These are phyloP conservation scores for Zopfia rhizophila DNA, from an alignment of 2,329 filamentous ascomycete genomes.

Conservation along the genomic window DNA sequence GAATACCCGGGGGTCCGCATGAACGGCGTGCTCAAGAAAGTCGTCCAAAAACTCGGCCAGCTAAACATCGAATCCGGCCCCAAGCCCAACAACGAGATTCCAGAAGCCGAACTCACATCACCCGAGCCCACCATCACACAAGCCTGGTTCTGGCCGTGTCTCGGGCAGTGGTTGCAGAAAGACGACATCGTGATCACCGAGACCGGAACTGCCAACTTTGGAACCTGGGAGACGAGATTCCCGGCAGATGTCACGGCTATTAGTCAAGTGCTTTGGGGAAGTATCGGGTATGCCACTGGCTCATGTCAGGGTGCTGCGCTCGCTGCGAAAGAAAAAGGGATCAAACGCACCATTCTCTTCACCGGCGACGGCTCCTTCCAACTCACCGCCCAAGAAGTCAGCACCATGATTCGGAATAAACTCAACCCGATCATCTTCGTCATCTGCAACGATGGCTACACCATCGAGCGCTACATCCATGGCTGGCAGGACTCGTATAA, in stretches of 20 bases:
- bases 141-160: conserved; percentile 79
- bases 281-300: conserved; percentile 73
- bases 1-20: conserved; percentile 82
- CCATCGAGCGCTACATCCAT: conserved; percentile 89
- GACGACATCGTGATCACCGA: conserved; percentile 86
- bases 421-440: conserved; percentile 85
- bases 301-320: conserved; percentile 76
- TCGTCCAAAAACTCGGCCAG: conserved; percentile 68
- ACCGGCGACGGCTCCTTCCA: conserved; percentile 92
- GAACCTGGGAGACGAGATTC: conserved; percentile 86
- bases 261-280: conserved; percentile 79
- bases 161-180: conserved; percentile 76
- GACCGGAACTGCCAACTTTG: conserved; percentile 88
- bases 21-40: conserved; percentile 78
- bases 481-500: conserved; percentile 84
- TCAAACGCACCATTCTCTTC: conserved; percentile 78
- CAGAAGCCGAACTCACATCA: conserved; percentile 43
- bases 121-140: conserved; percentile 68
- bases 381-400: conserved; percentile 83
- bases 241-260: conserved; percentile 80
- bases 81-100: conserved; percentile 64
- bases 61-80: conserved; percentile 67
- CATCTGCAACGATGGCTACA: conserved; percentile 89
- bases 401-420: conserved; percentile 80
- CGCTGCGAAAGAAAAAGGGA: conserved; percentile 73